These are phyloP conservation scores for Epichloe gansuensis DNA, from an alignment of 2,329 filamentous ascomycete genomes.

Conservation along the genomic window DNA sequence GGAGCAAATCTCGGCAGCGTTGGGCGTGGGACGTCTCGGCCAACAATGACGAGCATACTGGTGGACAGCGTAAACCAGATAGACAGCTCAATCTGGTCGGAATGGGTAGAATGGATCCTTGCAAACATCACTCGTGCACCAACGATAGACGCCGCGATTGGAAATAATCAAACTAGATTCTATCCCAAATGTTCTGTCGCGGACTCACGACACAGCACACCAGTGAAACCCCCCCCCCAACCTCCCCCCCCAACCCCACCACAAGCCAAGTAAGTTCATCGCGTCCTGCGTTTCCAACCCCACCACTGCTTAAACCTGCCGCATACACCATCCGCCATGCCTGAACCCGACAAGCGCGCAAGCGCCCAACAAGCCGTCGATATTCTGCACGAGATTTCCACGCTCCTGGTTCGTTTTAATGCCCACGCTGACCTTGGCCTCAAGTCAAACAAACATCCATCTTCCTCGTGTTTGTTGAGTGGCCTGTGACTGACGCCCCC, in stretches of 20 bases:
- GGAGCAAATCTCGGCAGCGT: neutral
- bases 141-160: too few species aligned
- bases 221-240: neutral
- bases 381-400: slow-evolving; percentile 74
- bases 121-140: too few species aligned
- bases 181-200: neutral
- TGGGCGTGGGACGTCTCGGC: neutral
- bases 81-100: too few species aligned
- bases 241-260: too few species aligned
- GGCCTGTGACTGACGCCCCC: slow-evolving; percentile 5
- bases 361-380: slow-evolving; percentile 74
- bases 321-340: slow-evolving; percentile 17
- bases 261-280: neutral
- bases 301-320: slow-evolving; percentile 1
- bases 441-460: neutral
- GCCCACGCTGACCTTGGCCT: neutral
- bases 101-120: too few species aligned
- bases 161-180: too few species aligned
- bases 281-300: neutral
- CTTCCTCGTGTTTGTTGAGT: neutral
- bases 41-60: neutral
- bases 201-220: neutral
- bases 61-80: too few species aligned
- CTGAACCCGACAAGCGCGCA: slow-evolving; percentile 52
- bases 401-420: slow-evolving; percentile 60